These are phyloP conservation scores for Geotrichum bryndzae DNA, from an alignment of 1,139 yeast genomes.

Conservation along the genomic window DNA sequence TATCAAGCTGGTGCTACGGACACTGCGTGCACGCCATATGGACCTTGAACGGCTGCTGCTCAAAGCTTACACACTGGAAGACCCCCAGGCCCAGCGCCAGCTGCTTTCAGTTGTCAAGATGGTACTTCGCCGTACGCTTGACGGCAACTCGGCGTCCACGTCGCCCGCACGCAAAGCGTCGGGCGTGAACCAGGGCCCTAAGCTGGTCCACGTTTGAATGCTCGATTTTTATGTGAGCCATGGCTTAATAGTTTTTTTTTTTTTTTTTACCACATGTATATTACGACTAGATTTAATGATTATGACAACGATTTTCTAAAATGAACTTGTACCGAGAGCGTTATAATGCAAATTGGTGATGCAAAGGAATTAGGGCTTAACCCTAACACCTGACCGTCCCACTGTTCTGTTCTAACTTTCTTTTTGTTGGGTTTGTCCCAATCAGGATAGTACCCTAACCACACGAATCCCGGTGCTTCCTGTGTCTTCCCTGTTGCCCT, in stretches of 20 bases:
- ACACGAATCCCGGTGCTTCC: too few relatives aligned
- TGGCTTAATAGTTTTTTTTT: background rate
- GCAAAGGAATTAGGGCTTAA: background rate
- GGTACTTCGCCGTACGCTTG: background rate
- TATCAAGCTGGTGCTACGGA: background rate
- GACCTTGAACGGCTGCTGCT: background rate
- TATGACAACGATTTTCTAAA: background rate
- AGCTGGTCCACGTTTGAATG: background rate
- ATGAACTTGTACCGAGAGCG: background rate
- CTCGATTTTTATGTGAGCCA: background rate
- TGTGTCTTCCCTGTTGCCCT: too few relatives aligned
- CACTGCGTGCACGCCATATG: background rate
- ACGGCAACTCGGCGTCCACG: background rate
- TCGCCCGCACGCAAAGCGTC: background rate
- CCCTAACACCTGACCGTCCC: background rate
- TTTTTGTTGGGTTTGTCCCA: background rate
- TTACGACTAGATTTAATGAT: background rate
- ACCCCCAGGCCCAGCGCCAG: background rate
- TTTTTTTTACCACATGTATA: background rate
- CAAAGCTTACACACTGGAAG: background rate
- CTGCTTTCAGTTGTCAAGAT: background rate
- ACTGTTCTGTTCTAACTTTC: background rate
- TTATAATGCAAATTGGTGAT: too few relatives aligned
- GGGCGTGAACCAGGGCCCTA: background rate
- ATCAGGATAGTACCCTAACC: background rate